Conservation (phyloP, 2,329 filamentous ascomycete species). For the Kalmusia sp. region DNA sequence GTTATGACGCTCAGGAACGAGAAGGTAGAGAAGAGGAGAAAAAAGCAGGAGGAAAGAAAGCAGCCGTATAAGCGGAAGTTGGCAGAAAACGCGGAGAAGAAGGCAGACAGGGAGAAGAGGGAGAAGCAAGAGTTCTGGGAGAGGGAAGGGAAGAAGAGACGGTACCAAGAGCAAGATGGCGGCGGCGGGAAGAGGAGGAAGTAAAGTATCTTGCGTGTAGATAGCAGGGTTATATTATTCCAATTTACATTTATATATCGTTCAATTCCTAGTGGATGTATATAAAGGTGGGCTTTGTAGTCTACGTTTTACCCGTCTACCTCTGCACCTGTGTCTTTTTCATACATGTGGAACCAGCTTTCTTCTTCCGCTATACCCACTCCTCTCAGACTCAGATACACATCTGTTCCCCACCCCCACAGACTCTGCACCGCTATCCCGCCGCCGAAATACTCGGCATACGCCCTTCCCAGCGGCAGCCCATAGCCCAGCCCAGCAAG, state of each 20-base stretch:
- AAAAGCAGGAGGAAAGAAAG: conserved; percentile 87
- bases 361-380: conserved; percentile 56
- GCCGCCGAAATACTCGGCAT: conserved; percentile 97
- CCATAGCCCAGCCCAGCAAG: conserved; percentile 93
- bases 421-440: conserved; percentile 94
- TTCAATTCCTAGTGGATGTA: background rate
- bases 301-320: too few species aligned
- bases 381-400: conserved; percentile 68
- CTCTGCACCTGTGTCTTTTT: background rate
- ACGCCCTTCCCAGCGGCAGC: conserved; percentile 85
- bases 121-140: conserved; percentile 94
- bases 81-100: conserved; percentile 82
- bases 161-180: conserved; percentile 60
- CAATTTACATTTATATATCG: too few species aligned
- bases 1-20: conserved; percentile 90
- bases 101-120: conserved; percentile 82
- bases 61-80: conserved; percentile 83
- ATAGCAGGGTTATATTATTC: too few species aligned
- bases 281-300: too few species aligned
- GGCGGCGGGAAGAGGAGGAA: conserved; percentile 45
- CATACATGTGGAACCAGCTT: background rate
- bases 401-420: conserved; percentile 86
- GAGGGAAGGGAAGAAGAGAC: conserved; percentile 83
- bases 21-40: conserved; percentile 80
- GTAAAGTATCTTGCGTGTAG: too few species aligned